These are phyloP conservation scores for Trichoderma sp. DNA, from an alignment of 2,329 filamentous ascomycete species.

Conservation along the genomic window DNA sequence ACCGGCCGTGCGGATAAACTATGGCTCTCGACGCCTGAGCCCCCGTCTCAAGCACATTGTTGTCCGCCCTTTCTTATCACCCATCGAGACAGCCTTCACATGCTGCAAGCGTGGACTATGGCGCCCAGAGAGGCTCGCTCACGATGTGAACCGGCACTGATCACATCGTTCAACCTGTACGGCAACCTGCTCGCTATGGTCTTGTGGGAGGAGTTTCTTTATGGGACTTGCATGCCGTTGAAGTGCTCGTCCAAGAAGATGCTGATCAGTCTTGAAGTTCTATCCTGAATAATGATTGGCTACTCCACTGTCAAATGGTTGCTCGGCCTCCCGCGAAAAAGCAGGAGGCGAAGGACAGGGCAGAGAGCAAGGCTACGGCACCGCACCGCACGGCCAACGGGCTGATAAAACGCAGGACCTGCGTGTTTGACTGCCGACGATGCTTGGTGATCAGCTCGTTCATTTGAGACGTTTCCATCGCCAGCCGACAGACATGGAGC, in stretches of 20 bases:
- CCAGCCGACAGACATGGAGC: constrained; percentile 2
- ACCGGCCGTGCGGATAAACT: not conserved
- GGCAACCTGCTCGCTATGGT: not conserved
- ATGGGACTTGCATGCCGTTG: not conserved
- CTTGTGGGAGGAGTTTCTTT: not conserved
- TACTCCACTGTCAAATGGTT: not conserved
- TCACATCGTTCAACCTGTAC: not conserved
- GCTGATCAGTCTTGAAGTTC: not conserved
- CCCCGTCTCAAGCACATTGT: no score
- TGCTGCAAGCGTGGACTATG: not conserved
- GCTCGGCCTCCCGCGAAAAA: not conserved
- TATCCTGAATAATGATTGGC: constrained; percentile 4
- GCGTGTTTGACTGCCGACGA: constrained; percentile 10
- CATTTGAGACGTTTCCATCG: constrained; percentile 1
- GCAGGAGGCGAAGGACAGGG: not conserved
- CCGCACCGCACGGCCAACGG: constrained; percentile 5
- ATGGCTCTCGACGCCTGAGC: not conserved
- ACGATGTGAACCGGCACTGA: not conserved
- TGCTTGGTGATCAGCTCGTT: not conserved
- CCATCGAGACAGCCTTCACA: not conserved
- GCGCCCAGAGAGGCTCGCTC: not conserved
- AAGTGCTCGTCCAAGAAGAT: not conserved
- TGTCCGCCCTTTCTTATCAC: not conserved
- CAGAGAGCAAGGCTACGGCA: not conserved
- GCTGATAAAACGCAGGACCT: not conserved